phyloP scores from a whole-genome alignment of 2,329 filamentous ascomycete species.

The Fragosphaeria purpurea region DNA sequence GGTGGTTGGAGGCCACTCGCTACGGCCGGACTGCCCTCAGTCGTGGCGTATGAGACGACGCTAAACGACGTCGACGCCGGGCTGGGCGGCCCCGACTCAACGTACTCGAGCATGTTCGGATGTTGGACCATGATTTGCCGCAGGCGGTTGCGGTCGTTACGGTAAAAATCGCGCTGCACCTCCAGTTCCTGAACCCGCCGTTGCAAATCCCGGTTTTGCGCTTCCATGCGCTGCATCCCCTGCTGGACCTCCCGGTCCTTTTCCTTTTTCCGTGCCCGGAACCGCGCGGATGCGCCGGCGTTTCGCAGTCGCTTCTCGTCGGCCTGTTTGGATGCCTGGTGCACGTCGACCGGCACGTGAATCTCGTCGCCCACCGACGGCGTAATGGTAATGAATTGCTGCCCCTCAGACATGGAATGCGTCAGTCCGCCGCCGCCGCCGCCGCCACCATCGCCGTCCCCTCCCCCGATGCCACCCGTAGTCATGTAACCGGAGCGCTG shows the following conservation, averaged over 20 bases:
- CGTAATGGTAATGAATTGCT: conserved; percentile 22
- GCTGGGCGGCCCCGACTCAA: conserved; percentile 41
- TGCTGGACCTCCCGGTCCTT: conserved; percentile 64
- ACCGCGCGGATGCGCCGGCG: conserved; percentile 74
- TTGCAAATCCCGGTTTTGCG: conserved; percentile 55
- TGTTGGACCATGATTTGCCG: conserved; percentile 54
- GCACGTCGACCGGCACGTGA: conserved; percentile 63
- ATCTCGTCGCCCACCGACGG: conserved; percentile 33
- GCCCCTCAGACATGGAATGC: conserved; percentile 17
- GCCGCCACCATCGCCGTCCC: neutral
- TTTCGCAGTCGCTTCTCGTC: conserved; percentile 82
- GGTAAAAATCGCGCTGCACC: conserved; percentile 63
- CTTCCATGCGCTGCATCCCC: conserved; percentile 59
- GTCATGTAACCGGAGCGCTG: too few species aligned
- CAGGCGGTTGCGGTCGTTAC: conserved; percentile 61
- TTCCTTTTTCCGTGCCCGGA: conserved; percentile 72
- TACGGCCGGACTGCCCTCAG: neutral
- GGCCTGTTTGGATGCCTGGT: conserved; percentile 70
- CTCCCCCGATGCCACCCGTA: too few species aligned
- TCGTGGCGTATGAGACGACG: conserved; percentile 22
- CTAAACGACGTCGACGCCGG: conserved; percentile 27
- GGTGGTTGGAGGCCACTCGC: too few species aligned
- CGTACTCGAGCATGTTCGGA: conserved; percentile 44
- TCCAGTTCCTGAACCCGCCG: conserved; percentile 41
- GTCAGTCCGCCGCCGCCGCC: neutral